phyloP scores from a whole-genome alignment of 1,139 yeast genomes.

The Zygoascus hellenicus region DNA sequence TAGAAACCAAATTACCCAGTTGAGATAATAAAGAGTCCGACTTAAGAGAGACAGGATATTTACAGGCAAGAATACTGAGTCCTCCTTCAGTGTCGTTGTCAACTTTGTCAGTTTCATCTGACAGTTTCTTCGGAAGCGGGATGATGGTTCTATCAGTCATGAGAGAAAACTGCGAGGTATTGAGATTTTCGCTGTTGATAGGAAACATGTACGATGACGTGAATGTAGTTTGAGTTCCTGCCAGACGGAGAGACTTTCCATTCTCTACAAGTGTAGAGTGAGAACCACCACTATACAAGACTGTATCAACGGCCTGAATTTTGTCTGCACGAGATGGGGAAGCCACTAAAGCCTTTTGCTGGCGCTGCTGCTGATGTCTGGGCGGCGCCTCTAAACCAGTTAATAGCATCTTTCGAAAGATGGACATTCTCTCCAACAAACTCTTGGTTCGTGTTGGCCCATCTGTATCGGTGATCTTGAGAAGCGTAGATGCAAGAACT shows the following conservation, averaged over 20 bases:
- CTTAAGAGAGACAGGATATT: conserved; percentile 14
- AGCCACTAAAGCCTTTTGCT: background rate
- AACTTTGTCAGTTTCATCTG: background rate
- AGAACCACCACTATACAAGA: background rate
- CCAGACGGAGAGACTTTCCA: conserved; percentile 1
- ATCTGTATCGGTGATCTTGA: conserved; percentile 48
- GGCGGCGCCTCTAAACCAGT: conserved; percentile 27
- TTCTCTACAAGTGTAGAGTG: background rate
- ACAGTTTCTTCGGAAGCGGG: conserved; percentile 11
- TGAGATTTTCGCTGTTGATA: background rate
- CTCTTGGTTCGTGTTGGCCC: conserved; percentile 50
- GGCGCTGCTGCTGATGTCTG: conserved; percentile 1
- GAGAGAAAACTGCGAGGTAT: conserved; percentile 14
- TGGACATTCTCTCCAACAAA: conserved; percentile 50
- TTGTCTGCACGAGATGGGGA: background rate
- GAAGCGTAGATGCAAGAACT: conserved; percentile 47
- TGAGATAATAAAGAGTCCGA: background rate
- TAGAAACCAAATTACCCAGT: background rate
- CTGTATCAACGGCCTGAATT: background rate
- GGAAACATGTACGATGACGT: conserved; percentile 5
- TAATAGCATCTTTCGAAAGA: conserved; percentile 47
- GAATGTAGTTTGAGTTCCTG: background rate
- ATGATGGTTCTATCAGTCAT: conserved; percentile 17
- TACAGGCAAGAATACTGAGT: conserved; percentile 22
- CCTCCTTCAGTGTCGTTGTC: conserved; percentile 17